Evolutionary conservation across 2,329 filamentous ascomycete genomes (phyloP).

Genomic region (Tolypocladium amazonense): DNA sequence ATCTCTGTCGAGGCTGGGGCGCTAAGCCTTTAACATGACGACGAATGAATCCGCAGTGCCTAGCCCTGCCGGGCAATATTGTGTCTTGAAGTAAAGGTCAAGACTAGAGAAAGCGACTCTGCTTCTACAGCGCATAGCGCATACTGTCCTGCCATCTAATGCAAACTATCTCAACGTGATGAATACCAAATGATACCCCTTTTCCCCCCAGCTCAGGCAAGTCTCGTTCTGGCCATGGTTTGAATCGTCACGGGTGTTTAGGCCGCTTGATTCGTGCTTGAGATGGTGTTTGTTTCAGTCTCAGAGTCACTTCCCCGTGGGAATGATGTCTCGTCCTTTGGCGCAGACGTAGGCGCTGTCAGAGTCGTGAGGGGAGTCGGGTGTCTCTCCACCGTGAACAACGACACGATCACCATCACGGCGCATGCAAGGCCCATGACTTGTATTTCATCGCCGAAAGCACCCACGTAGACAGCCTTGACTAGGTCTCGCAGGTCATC

Average conservation of each 20-base stretch:
- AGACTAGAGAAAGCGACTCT: neutral
- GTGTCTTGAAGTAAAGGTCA: neutral
- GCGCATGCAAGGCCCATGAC: slow-evolving; percentile 34
- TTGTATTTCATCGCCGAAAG: slow-evolving; percentile 34
- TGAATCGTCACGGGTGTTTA: slow-evolving; percentile 1
- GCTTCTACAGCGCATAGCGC: neutral
- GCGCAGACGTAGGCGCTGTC: slow-evolving; percentile 10
- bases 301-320: slow-evolving; percentile 25
- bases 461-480: slow-evolving; percentile 30
- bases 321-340: slow-evolving; percentile 17
- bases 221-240: neutral
- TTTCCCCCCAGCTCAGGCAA: neutral
- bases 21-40: neutral
- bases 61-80: neutral
- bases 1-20: neutral
- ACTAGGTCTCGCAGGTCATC: slow-evolving; percentile 21
- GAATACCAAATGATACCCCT: neutral
- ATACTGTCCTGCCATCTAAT: neutral
- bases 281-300: slow-evolving; percentile 23
- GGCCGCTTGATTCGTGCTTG: slow-evolving; percentile 10
- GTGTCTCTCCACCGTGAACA: slow-evolving; percentile 31
- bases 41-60: neutral
- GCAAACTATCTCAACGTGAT: neutral
- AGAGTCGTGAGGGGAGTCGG: slow-evolving; percentile 25
- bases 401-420: slow-evolving; percentile 30